Base-by-base conservation (phyloP, 2,329 filamentous ascomycete genomes). In the Penicillium sp. region DNA sequence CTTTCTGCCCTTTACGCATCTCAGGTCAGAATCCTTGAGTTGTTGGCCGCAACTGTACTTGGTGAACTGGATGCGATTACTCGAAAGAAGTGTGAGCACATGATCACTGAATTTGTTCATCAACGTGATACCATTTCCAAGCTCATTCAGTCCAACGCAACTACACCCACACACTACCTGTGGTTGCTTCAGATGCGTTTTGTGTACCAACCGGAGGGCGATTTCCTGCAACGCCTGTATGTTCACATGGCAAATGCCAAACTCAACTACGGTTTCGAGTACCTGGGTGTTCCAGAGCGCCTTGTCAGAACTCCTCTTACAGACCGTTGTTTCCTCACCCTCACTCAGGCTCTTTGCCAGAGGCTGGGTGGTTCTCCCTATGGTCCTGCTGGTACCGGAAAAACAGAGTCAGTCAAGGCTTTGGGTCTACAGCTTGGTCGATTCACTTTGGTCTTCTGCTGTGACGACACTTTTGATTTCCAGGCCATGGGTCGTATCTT, bases 401-500 rank as follows among this genome's bases (percentile, higher is more conserved):
- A 99, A 77, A 99, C 94, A 0, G 94, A 99, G 72, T 99, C 94
- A 2, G 94, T 99, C 73, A 99, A 99, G 76, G 94, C 94, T 20
- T 83, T 99, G 25, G 95, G 94, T 80, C 84, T 99, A 4, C 92
- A 99, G 73, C 86, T 99, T 52, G 95, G 94, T 71, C 88, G 95
- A 57, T 99, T 99, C 73, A 99, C 95, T 1, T 85, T 99, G 25
- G 95, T 99, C 26, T 99, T 99, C 80, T 99, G 95, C 75, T 99
- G 94, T 79, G 94, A 99, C 71, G 94, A 99, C 75, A 99, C 94
- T 0, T 99, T 99, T 68, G 94, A 99, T 74, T 99, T 97, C 81
- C 94, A 99, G 70, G 94, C 94, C 49, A 99, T 99, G 94, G 95
- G 95, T 14, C 90, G 94, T 65, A 99, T 99, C 67, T 99, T 99